Evolutionary conservation across 306 rosid species (phyloP).

Genomic region (Arachis stenosperma): DNA sequence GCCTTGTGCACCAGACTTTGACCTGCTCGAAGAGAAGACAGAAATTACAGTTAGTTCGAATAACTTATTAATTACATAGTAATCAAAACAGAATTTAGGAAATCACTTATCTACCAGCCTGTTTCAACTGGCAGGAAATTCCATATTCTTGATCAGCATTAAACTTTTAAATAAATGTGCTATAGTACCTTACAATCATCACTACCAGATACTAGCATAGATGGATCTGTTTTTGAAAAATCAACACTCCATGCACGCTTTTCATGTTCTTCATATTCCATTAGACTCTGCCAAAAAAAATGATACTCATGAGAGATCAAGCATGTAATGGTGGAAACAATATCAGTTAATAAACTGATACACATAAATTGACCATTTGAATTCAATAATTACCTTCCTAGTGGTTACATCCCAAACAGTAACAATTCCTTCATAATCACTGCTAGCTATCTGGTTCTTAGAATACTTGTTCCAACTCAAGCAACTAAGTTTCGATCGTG

Average conservation of each 20-base stretch:
- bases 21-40: conserved; percentile 62
- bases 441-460: conserved; percentile 95
- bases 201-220: conserved; percentile 95
- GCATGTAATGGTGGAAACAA: conserved; percentile 21
- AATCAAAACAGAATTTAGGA: neutral
- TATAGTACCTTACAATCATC: conserved; percentile 92
- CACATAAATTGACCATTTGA: conserved; percentile 32
- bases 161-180: conserved; percentile 29
- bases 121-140: conserved; percentile 14
- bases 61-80: conserved; percentile 11
- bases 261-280: conserved; percentile 99
- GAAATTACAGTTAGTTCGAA: conserved; percentile 24
- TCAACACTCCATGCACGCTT: conserved; percentile 99
- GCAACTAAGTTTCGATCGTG: conserved; percentile 98
- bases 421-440: conserved; percentile 97
- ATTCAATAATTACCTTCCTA: conserved; percentile 69
- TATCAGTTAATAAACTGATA: conserved; percentile 4
- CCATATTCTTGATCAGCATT: conserved; percentile 12
- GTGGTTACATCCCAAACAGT: conserved; percentile 96
- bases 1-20: conserved; percentile 94
- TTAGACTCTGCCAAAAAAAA: conserved; percentile 66
- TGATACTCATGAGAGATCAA: conserved; percentile 25
- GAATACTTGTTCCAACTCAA: conserved; percentile 95
- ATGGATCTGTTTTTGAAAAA: conserved; percentile 92
- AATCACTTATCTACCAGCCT: conserved; percentile 6